Percentiles rank a stretch among this genome's conserved stretches.
Evolutionary conservation across 257 asterid species (phyloP).

Genomic region (Nicotiana tomentosiformis): DNA sequence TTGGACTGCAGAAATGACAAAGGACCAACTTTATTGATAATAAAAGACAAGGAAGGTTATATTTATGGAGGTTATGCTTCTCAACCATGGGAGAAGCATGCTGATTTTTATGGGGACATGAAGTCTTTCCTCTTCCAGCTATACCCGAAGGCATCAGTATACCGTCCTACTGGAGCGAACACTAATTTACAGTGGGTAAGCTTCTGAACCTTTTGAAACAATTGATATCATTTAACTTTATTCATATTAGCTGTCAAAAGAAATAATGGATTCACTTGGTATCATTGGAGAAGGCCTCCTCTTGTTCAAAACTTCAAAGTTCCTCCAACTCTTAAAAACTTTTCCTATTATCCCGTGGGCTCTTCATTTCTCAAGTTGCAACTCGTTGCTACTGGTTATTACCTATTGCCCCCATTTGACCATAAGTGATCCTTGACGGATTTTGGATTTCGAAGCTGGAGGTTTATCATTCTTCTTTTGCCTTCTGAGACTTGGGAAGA

Average conservation of each 20-base stretch:
- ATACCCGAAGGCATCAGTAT: constrained; percentile 69
- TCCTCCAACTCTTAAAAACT: not conserved
- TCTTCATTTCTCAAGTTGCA: not conserved
- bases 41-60: constrained; percentile 80
- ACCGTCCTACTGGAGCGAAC: constrained; percentile 88
- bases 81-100: constrained; percentile 91
- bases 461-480: not conserved
- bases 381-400: not conserved
- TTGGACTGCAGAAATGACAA: constrained; percentile 56
- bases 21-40: constrained; percentile 69
- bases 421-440: not conserved
- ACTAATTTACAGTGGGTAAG: constrained; percentile 88
- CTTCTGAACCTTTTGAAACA: not conserved
- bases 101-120: constrained; percentile 83
- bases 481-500: not conserved
- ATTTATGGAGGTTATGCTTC: constrained; percentile 94
- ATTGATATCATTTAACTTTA: not conserved
- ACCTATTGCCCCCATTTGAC: not conserved
- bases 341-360: not conserved
- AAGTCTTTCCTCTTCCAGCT: constrained; percentile 79
- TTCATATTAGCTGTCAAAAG: not conserved
- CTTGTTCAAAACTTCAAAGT: not conserved
- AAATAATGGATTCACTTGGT: not conserved
- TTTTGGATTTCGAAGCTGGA: not conserved
- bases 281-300: not conserved